Percentiles rank a stretch among this genome's conserved stretches.
Conservation (phyloP, 2,329 filamentous ascomycete species). For the Cercospora zeae-maydis region DNA sequence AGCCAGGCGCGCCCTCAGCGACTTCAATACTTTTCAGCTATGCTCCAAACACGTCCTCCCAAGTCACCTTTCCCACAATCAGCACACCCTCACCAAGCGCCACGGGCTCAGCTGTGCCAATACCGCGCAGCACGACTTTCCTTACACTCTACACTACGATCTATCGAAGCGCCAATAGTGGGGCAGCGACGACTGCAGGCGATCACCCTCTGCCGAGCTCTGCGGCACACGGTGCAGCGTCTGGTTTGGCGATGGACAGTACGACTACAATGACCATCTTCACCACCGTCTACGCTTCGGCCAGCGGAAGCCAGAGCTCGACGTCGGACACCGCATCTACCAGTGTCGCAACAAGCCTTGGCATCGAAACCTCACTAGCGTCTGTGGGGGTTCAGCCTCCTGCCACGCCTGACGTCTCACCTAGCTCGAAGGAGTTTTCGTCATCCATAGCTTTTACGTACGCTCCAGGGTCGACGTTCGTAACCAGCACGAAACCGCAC, state of each 20-base stretch:
- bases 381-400: neutral
- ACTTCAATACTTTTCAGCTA: neutral
- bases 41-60: neutral
- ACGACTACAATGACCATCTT: neutral
- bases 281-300: neutral
- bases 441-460: neutral
- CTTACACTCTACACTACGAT: constrained; percentile 27
- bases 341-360: neutral
- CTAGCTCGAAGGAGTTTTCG: neutral
- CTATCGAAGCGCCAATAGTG: constrained; percentile 9
- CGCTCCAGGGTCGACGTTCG: neutral
- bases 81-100: neutral
- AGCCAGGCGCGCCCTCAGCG: neutral
- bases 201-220: neutral
- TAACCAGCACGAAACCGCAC: neutral
- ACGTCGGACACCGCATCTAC: neutral
- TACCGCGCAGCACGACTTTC: constrained; percentile 21
- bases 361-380: neutral
- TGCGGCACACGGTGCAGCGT: neutral
- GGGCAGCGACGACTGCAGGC: neutral
- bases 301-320: neutral
- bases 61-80: neutral
- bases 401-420: neutral
- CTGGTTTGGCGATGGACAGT: neutral
- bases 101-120: neutral